Evolutionary conservation across 2,329 filamentous ascomycete genomes (phyloP), one percentile per base, ranked within the genome.

Genomic region (Parascedosporium putredinis): DNA sequence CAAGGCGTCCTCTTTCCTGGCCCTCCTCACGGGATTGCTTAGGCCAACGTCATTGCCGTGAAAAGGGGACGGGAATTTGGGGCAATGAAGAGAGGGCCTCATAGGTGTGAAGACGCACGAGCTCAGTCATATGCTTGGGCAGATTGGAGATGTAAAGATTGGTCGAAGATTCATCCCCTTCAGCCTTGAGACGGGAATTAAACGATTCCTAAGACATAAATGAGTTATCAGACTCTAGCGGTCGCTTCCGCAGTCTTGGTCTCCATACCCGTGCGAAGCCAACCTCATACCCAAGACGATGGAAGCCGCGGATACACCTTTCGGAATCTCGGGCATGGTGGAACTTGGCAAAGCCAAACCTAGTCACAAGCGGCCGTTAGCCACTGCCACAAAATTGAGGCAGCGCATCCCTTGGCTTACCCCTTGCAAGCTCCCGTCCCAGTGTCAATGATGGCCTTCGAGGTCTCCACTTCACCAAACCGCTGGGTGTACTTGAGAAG

Each of bases 81-180:
- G n/a, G n/a, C n/a, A n/a, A n/a, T n/a, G n/a, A n/a, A n/a, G n/a
- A n/a, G n/a, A n/a, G n/a, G n/a, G n/a, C n/a, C n/a, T n/a, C n/a
- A n/a, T n/a, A n/a, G n/a, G n/a, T n/a, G n/a, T n/a, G n/a, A n/a
- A 16, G 45, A 72, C 84, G 64, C 67, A 91, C 89, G 58, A 88
- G 83, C 72, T 98, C 94, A 48, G 87, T 95, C 76, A 95, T 82
- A 55, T 83, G 81, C 68, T 91, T 90, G 31, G 93, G 93, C 42
- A 98, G 78, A 67, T 97, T 98, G 24, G 94, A 98, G 55, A 97
- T 90, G 67, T 98, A 98, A 55, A 98, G 79, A 64, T 98, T 98
- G 56, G 93, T 97, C 44, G 94, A 97, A 38, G 68, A 62, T 48
- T 86, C 86, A 61, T 98, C 91, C 50, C 90, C 86, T 61, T 97